Percentiles rank a stretch among this genome's conserved stretches.
Conservation (phyloP, 2,329 filamentous ascomycete genomes). For the Colletotrichum sidae region DNA sequence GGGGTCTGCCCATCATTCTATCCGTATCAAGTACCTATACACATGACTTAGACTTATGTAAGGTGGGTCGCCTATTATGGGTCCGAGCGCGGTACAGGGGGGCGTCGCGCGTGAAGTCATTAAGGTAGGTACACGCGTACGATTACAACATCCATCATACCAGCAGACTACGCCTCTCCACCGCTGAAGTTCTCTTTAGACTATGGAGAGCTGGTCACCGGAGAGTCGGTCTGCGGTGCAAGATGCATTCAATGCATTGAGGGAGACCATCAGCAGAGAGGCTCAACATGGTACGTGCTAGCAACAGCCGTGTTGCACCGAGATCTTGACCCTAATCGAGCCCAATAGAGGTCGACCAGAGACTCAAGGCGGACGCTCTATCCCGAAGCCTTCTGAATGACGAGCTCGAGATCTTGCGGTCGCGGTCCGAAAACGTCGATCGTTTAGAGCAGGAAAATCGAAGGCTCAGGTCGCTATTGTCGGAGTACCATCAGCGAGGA, state of each 20-base stretch:
- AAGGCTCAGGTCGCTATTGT: constrained; percentile 52
- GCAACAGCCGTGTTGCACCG: constrained; percentile 37
- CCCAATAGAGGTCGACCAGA: constrained; percentile 43
- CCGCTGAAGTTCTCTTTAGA: background rate
- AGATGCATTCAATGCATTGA: constrained; percentile 53
- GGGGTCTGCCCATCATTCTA: too few relatives aligned
- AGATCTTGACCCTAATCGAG: constrained; percentile 36
- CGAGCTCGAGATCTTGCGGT: constrained; percentile 50
- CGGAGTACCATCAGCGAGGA: constrained; percentile 41
- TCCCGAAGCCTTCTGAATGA: constrained; percentile 31
- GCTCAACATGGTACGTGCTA: constrained; percentile 48
- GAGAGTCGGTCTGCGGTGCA: constrained; percentile 53
- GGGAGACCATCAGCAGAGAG: constrained; percentile 53
- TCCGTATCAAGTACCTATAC: too few relatives aligned
- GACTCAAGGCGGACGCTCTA: constrained; percentile 28
- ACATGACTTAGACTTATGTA: too few relatives aligned
- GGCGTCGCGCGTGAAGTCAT: too few relatives aligned
- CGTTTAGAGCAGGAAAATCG: constrained; percentile 56
- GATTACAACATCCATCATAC: too few relatives aligned
- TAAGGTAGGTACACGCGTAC: too few relatives aligned
- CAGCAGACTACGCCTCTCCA: too few relatives aligned
- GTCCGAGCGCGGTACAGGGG: too few relatives aligned
- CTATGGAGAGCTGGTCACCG: constrained; percentile 55
- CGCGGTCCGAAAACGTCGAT: constrained; percentile 46
- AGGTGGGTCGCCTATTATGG: too few relatives aligned